Base-by-base conservation (phyloP, 2,329 filamentous ascomycete genomes). In the Berkeleyomyces basicola region DNA sequence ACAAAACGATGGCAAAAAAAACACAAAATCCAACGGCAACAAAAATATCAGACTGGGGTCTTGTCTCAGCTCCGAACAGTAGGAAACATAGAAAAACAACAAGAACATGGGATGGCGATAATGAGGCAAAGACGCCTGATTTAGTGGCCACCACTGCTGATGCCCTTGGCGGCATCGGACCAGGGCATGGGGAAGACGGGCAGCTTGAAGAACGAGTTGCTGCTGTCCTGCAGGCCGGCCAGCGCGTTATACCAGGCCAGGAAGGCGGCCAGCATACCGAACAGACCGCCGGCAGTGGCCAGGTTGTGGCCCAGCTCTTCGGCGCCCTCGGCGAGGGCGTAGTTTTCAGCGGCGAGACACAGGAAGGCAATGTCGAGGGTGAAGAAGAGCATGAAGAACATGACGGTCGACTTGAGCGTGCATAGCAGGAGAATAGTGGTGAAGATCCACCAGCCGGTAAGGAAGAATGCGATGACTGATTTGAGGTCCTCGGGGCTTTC, bases 111-210 rank as follows among this genome's bases (percentile, higher is more conserved):
- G 36, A 36, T 53, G 36, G 31, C 43, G 44, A 44, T 9, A 63
- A 44, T 44, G 31, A 23, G 31, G 39, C 23, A 63, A n/a, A 60
- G 23, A 33, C 36, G 44, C 44, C 7, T 11, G 5, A 31, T 55
- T 62, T 62, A 62, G 57, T 66, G 65, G 61, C 63, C 59, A 55
- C 59, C 64, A 43, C 59, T 61, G 61, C 76, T 76, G 46, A 78
- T 76, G 62, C 73, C 75, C 77, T 86, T 78, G 66, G 70, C 68
- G 65, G 70, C 71, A 69, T 87, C 86, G 44, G 88, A 92, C 92
- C 92, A 96, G 61, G 91, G 92, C 80, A 96, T 95, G 79, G 96
- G 90, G 69, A 87, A 85, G 66, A 96, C 90, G 60, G 91, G 92
- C 66, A 95, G 83, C 73, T 93, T 80, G 79, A 96, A 93, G 84